Conservation (phyloP, 805 yeast species). For the Candida jianshihensis region DNA sequence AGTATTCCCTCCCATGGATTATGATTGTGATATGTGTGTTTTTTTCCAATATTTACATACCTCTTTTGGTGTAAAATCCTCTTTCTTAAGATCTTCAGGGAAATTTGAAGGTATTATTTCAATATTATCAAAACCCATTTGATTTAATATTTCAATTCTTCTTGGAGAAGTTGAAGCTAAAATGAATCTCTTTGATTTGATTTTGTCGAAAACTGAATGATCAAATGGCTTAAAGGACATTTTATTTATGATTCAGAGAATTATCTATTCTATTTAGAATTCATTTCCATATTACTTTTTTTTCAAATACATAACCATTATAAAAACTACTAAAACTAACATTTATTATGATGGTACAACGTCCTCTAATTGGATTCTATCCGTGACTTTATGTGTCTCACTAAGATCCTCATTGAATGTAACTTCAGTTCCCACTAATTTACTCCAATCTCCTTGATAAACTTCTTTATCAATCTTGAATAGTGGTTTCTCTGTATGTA, state of each 20-base stretch:
- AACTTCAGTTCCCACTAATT: constrained; percentile 71
- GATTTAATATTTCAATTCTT: constrained; percentile 60
- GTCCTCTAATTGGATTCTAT: constrained; percentile 17
- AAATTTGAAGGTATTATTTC: constrained; percentile 57
- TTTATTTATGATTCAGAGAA: neutral
- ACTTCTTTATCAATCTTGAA: constrained; percentile 51
- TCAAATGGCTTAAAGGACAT: constrained; percentile 18
- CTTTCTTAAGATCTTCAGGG: constrained; percentile 68
- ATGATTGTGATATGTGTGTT: too few relatives aligned
- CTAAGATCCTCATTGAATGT: constrained; percentile 25
- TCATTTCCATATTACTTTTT: neutral
- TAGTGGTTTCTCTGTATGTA: constrained; percentile 48
- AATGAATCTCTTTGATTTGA: constrained; percentile 30
- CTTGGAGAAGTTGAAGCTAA: constrained; percentile 86
- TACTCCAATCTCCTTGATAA: constrained; percentile 72
- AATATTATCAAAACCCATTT: constrained; percentile 44
- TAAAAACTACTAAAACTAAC: too few relatives aligned
- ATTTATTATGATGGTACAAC: constrained; percentile 11
- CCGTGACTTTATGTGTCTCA: constrained; percentile 13
- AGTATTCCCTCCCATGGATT: too few relatives aligned
- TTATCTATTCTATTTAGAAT: neutral
- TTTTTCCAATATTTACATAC: too few relatives aligned
- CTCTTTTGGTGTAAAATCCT: constrained; percentile 36
- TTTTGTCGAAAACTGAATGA: constrained; percentile 26
- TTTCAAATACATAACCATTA: neutral